phyloP scores from a whole-genome alignment of 2,329 filamentous ascomycete genomes.

The Fonsecaea pugnacius region DNA sequence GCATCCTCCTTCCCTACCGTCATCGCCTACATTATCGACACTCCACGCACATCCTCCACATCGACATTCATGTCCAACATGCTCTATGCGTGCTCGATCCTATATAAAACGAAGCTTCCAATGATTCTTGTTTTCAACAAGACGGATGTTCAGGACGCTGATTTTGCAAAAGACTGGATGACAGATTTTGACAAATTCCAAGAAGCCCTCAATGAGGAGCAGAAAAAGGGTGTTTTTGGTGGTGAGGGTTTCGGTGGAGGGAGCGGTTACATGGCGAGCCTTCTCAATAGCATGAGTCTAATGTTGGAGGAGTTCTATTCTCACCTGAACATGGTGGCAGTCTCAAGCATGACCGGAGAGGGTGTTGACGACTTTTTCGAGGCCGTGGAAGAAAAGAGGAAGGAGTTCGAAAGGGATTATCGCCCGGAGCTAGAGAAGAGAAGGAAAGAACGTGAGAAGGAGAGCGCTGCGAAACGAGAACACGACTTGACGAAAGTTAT shows the following conservation, averaged over 20 bases:
- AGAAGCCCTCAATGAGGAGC: conserved; percentile 77
- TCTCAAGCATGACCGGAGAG: conserved; percentile 88
- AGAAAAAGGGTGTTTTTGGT: conserved; percentile 76
- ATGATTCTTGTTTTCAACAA: conserved; percentile 99
- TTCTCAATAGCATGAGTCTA: conserved; percentile 96
- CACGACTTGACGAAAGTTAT: conserved; percentile 90
- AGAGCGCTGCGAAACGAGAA: conserved; percentile 72
- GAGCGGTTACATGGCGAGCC: conserved; percentile 92
- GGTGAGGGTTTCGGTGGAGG: conserved; percentile 74
- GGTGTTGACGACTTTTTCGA: conserved; percentile 93
- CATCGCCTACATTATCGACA: conserved; percentile 97
- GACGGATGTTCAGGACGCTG: conserved; percentile 89
- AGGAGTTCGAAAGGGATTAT: conserved; percentile 89
- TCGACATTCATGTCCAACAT: conserved; percentile 99
- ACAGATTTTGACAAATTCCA: conserved; percentile 98
- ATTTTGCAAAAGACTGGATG: conserved; percentile 98
- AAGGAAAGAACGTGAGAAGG: conserved; percentile 73
- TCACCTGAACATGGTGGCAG: conserved; percentile 87
- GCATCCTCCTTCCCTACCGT: conserved; percentile 95
- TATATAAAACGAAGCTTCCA: conserved; percentile 97
- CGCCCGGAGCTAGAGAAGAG: conserved; percentile 85
- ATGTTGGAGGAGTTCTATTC: conserved; percentile 98
- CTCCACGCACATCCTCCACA: conserved; percentile 86
- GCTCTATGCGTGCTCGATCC: conserved; percentile 97
- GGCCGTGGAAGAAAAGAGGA: conserved; percentile 81